A percentile compares a stretch with the other conserved stretches of the same genome.
Conservation (phyloP, 1,284 basidiomycete species). For the Cutaneotrichosporon arboriforme region DNA sequence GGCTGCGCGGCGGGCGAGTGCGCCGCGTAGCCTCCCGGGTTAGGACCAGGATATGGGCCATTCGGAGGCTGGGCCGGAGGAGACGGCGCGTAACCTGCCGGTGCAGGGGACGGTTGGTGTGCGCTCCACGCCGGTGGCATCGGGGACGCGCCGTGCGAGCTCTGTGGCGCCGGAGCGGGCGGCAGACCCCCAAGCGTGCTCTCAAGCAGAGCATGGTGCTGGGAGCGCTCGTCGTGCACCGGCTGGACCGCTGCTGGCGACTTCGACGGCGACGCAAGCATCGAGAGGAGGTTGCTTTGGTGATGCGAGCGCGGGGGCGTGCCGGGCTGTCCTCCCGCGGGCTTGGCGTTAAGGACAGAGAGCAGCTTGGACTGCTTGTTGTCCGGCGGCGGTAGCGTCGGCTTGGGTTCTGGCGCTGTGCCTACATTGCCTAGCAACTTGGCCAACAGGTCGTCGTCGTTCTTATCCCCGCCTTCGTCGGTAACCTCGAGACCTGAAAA, state of each 20-base stretch:
- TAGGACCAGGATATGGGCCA: too few relatives aligned
- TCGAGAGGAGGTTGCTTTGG: constrained; percentile 14
- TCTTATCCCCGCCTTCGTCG: constrained; percentile 11
- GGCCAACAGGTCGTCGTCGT: constrained; percentile 32
- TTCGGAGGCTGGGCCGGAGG: too few relatives aligned
- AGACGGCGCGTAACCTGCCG: too few relatives aligned
- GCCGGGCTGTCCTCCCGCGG: too few relatives aligned
- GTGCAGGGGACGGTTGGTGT: too few relatives aligned
- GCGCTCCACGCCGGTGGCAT: too few relatives aligned
- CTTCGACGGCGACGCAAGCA: constrained; percentile 9
- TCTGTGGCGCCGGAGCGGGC: too few relatives aligned
- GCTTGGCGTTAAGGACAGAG: constrained; percentile 3
- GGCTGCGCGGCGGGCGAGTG: background rate
- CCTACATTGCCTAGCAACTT: constrained; percentile 29
- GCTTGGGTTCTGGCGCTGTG: background rate
- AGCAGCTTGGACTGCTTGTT: constrained; percentile 16
- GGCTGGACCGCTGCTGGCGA: background rate
- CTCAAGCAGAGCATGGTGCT: constrained; percentile 6
- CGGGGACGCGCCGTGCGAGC: too few relatives aligned
- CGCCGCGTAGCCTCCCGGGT: too few relatives aligned
- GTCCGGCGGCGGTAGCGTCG: constrained; percentile 1
- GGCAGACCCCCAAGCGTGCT: background rate
- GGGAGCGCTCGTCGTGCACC: background rate
- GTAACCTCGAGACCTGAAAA: constrained; percentile 27
- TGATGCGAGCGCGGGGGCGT: constrained; percentile 6